Evolutionary conservation across 495 filamentous ascomycete species (phyloP), one percentile per base, ranked within the genome.

Genomic region (Aspergillus bridgeri): DNA sequence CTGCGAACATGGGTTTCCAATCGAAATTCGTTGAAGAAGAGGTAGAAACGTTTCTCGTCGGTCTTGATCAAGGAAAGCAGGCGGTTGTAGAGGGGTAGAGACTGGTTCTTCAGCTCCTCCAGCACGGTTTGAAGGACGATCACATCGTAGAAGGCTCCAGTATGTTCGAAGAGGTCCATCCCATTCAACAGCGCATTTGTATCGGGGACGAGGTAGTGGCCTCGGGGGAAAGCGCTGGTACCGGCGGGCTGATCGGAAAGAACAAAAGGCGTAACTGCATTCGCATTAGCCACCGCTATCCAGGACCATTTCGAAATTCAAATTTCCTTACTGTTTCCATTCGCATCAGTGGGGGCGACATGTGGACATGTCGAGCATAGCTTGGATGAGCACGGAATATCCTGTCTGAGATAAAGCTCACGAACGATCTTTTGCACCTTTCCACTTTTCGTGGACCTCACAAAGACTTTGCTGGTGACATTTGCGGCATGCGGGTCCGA

Each of bases 371-470:
- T 69, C 45, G 81, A 76, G 76, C 94, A 99, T 49, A 98, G 81
- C 70, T 83, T 87, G 3, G 92, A 98, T 17, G 95, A 99, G 75
- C 94, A 99, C 29, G 94, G 94, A 62, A 98, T 98, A 70, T 99
- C 95, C 77, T 91, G 86, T 64, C 94, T 84, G 27, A 99, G 81
- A 75, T 99, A 98, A 53, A 98, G 77, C 79, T 99, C 94, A 48
- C 91, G 85, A 58, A 98, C 95, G 70, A 99, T 92, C 77, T 99
- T 98, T 75, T 96, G 91, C 57, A 98, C 94, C 77, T 96, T 98
- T 66, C 94, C 94, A 72, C 83, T 90, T 71, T 88, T 93, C 18
- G 91, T 92, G 24, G 94, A 96, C 56, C 94, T 80, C 59, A 98
- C 88, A 65, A 92, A 99, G 60, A 94, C 82, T 76, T 98, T 96